Evolutionary conservation across 2,329 filamentous ascomycete species (phyloP), one percentile per base, ranked within the genome.

Genomic region (Cercospora berteroae): DNA sequence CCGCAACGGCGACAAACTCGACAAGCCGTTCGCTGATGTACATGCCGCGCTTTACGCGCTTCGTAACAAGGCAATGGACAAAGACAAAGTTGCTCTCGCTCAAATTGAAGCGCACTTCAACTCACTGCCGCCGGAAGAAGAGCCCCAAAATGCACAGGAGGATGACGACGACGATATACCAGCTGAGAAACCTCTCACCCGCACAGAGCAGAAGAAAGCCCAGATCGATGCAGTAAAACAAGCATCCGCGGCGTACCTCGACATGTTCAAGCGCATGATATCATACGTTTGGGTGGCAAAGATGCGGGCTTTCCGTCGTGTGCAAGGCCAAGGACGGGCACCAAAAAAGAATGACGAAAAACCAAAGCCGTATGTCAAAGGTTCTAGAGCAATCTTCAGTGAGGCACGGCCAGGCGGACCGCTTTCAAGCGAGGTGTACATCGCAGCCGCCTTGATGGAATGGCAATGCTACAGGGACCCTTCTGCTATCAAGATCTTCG

Each of bases 241-340:
- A 68, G 88, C 88, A 10, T 90, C 91, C 75, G 86, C 88, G 7
- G 86, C 86, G 5, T 92, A 97, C 75, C 88, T 89, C 36, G 88
- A 90, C 29, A 83, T 91, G 16, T 85, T 98, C 23, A 94, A 91
- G 50, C 89, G 90, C 73, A 94, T 92, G 1, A 89, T 99, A 64
- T 96, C 95, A 0, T 94, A 93, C 75, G 90, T 93, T 4, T 99
- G 95, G 95, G 96, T 98, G 75, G 93, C 93, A 16, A 84, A 98
- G 67, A 96, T 97, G 81, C 89, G 95, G 60, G 91, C 94, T 4
- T 97, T 97, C 87, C 91, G 95, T 65, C 92, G 95, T 63, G 90
- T 98, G 16, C 94, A 98, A 79, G 96, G 95, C 69, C 89, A 90
- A 75, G 88, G 88, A 58, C 85, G 86, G 68, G 80, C 80, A 6